Base-by-base conservation (phyloP, 1,284 basidiomycete species). In the Anthracocystis setariae region DNA sequence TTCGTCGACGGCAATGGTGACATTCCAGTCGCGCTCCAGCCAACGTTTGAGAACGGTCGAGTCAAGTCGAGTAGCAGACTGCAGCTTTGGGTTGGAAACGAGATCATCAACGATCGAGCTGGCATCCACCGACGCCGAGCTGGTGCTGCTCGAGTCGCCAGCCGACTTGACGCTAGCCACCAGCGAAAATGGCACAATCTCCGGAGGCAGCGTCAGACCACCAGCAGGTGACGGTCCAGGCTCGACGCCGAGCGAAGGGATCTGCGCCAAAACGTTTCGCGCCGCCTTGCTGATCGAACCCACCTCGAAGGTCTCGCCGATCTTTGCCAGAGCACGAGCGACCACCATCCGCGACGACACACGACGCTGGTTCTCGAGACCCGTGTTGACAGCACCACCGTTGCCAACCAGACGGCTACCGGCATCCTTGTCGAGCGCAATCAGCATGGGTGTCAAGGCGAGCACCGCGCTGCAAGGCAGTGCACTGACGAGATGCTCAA, bases 381-480 rank as follows among this genome's bases (percentile, higher is more conserved):
- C 63, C 3, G 67, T 59, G 35, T 48, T 52, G 43, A 27, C 27
- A 46, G 82, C 40, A 13, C 50, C 53, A 13, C 65, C 71, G 35
- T 73, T 52, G 25, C 64, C 62, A 2, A 86, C 77, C 37, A 87
- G 58, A 77, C 84, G 73, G 76, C 84, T 68, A 7, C 82, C 82
- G 2, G 87, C 86, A 35, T 88, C 87, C 7, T 80, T 83, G 72
- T 92, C 89, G 38, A 97, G 83, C 0, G 91, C 89, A 29, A 93
- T 81, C 37, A 98, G 84, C 90, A 95, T 94, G 1, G 94, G 94
- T 32, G 92, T 85, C 27, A 91, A 90, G 0, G 90, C 89, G 20
- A 93, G 83, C 35, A 95, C 79, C 1, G 90, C 90, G 23, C 90
- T 87, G 25, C 90, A 84, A 0, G 94, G 92, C 17, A 90, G 82